A percentile compares a stretch with the other conserved stretches of the same genome.
Conservation (phyloP, 2,329 filamentous ascomycete genomes). For the Aspergillus transmontanensis region DNA sequence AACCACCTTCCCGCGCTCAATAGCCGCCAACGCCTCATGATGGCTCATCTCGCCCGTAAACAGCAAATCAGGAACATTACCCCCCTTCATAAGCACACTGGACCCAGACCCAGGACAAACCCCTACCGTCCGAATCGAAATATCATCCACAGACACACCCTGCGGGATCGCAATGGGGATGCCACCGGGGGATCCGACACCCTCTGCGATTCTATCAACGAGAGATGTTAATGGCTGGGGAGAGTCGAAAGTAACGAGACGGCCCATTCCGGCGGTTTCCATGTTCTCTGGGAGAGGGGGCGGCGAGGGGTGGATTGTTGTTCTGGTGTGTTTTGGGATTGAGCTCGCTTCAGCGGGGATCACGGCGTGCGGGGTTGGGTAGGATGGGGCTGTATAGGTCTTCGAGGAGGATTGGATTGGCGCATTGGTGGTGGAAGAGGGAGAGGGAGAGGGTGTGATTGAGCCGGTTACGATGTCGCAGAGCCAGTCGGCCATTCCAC, state of each 20-base stretch:
- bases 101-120: conserved; percentile 90
- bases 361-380: conserved; percentile 34
- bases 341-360: conserved; percentile 32
- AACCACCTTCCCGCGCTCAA: conserved; percentile 79
- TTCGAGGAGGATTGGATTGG: conserved; percentile 25
- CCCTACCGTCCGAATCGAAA: conserved; percentile 69
- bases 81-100: conserved; percentile 64
- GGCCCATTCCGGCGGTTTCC: conserved; percentile 62
- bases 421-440: conserved; percentile 8
- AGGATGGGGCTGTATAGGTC: conserved; percentile 44
- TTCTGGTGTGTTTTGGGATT: conserved; percentile 51
- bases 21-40: conserved; percentile 84
- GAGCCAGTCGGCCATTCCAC: conserved; percentile 92
- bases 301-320: conserved; percentile 55
- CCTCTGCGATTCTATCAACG: conserved; percentile 62
- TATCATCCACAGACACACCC: conserved; percentile 54
- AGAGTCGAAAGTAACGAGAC: conserved; percentile 58
- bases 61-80: conserved; percentile 68
- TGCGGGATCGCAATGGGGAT: conserved; percentile 68
- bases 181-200: conserved; percentile 68
- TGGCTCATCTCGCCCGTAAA: conserved; percentile 94
- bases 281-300: conserved; percentile 38
- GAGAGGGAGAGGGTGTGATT: conserved; percentile 17
- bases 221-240: conserved; percentile 59
- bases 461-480: conserved; percentile 75